Evolutionary conservation across 2,329 filamentous ascomycete genomes (phyloP), one percentile per base, ranked within the genome.

Genomic region (Ascochyta koolunga): DNA sequence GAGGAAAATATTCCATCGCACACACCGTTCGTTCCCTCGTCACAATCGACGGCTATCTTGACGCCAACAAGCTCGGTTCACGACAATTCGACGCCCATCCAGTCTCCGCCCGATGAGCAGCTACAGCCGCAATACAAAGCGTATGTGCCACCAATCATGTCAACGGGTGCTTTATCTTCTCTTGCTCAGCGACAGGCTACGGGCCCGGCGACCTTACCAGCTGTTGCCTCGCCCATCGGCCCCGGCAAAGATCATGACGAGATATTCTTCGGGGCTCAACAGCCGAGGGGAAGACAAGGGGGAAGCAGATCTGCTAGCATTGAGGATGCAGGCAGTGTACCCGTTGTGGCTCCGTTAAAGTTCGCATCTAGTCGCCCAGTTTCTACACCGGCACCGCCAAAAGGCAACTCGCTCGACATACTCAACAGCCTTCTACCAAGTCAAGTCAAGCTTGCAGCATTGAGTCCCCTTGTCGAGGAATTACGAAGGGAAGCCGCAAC

Each of bases 51-150:
- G 4, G 60, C 68, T 1, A 68, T 74, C 3, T 49, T 70, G 27
- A 76, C 72, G 2, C 72, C 72, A 9, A 71, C 72, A 24, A 75
- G 72, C 49, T 73, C 71, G 1, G 53, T 66, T 5, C 66, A 68
- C 21, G 71, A 73, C 32, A 65, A 69, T 19, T 60, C 62, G 7
- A 70, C 67, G 3, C 68, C 70, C n/a, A 56, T 73, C 9, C 71
- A 72, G 21, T 68, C 69, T 15, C 61, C 64, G 1, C 62, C 67
- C 15, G 69, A 71, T 50, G 63, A 68, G 39, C 56, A 56, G 7
- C 62, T 61, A 36, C 75, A 75, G 39, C 56, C 57, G 7, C 62
- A 62, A 36, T 75, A 75, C 56, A 72, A 70, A 33, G 70, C 73
- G 2, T 75, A 74, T 39, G 66, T 68, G 2, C 69, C 71, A 4